Evolutionary conservation across 768 basidiomycete species (phyloP), one percentile per base, ranked within the genome.

Genomic region (Rhodotorula diobovata): DNA sequence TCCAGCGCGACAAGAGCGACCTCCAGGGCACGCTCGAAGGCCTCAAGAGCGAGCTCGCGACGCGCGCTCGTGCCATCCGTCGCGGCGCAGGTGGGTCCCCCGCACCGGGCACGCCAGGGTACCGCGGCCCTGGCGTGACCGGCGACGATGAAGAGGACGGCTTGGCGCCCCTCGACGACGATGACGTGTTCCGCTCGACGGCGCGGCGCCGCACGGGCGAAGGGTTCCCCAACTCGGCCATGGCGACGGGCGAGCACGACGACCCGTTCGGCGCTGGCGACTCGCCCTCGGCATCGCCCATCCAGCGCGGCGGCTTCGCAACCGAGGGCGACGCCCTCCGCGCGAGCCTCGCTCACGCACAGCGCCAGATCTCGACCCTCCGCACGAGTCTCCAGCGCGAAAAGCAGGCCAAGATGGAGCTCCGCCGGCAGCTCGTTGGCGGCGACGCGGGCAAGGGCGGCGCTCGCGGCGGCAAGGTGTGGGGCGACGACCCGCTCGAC

Each of bases 1-100:
- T 97, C 35, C 87, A 89, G 76, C 86, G 95, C 72, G 96, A 99
- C 80, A 95, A 94, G 83, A 88, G 87, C 37, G 95, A 99, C 76
- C 83, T 99, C 51, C 90, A 94, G 79, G 86, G 88, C 71, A 83
- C 86, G 8, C 82, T 97, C 35, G 93, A 96, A 76, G 82, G 84
- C 8, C 79, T 91, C 78, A 91, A 90, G 81, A 84, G 84, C 1
- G 90, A 94, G 57, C 82, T 87, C 59, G 85, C 85, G 16, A 84
- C 83, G 18, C 82, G 87, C n/a, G 61, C 48, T 82, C 86, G 58
- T 80, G 89, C 30, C 34, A 66, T 74, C 86, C 87, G 48, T 84
- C 85, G 58, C 45, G 32, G 61, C 28, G 37, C 37, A 3, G 57
- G 48, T 2, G 67, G 61, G 0, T 63, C 65, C 25, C 70, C 70